Conservation (phyloP, 768 basidiomycete species). For the Tremella yokohamensis region DNA sequence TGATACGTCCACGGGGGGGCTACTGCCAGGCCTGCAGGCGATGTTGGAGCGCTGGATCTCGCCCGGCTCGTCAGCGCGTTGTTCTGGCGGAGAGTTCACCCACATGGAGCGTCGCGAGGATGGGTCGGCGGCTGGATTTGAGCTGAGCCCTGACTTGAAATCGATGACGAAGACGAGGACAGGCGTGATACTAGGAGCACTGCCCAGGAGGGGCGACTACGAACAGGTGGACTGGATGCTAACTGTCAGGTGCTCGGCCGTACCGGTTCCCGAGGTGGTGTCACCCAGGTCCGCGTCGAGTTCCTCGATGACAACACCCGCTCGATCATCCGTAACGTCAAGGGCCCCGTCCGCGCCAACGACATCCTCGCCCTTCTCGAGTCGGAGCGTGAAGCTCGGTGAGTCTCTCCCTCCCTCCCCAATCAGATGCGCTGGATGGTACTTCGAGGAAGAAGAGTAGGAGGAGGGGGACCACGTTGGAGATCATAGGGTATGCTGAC, state of each 20-base stretch:
- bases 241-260: constrained; percentile 80
- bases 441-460: too few relatives aligned
- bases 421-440: too few relatives aligned
- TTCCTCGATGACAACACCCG: constrained; percentile 97
- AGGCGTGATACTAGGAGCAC: background rate
- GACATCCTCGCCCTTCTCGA: constrained; percentile 96
- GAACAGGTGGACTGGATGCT: background rate
- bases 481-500: too few relatives aligned
- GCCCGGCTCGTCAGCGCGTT: too few relatives aligned
- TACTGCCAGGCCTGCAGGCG: background rate
- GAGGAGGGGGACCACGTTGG: too few relatives aligned
- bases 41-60: too few relatives aligned
- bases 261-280: constrained; percentile 97
- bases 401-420: constrained; percentile 51
- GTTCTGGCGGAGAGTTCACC: too few relatives aligned
- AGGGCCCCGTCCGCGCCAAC: constrained; percentile 92
- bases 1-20: background rate
- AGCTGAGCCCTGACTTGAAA: too few relatives aligned
- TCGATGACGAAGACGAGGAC: too few relatives aligned
- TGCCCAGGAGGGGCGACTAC: background rate
- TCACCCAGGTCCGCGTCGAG: constrained; percentile 98
- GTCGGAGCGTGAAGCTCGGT: constrained; percentile 99
- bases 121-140: too few relatives aligned
- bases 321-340: constrained; percentile 97
- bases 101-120: too few relatives aligned